These are phyloP conservation scores for Didymella lethalis DNA, from an alignment of 2,329 filamentous ascomycete genomes.

Conservation along the genomic window DNA sequence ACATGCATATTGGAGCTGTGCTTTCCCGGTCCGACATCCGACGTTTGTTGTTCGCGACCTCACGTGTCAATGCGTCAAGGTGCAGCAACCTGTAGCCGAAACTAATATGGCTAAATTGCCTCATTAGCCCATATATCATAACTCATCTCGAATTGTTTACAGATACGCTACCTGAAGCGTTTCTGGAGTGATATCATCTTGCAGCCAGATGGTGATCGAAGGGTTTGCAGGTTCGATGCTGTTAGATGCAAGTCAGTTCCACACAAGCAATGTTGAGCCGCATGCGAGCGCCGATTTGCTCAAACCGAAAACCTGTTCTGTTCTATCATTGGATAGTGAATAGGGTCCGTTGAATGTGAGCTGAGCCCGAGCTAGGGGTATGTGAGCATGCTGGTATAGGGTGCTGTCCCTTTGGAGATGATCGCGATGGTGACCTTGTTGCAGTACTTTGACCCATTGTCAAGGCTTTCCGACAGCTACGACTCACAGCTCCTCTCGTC, in stretches of 20 bases:
- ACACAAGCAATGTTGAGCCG: neutral
- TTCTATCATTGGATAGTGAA: neutral
- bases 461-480: neutral
- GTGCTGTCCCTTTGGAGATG: neutral
- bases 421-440: neutral
- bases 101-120: constrained; percentile 24
- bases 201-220: neutral
- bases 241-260: neutral
- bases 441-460: neutral
- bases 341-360: neutral
- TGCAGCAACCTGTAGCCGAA: constrained; percentile 21
- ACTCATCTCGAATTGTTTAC: constrained; percentile 9
- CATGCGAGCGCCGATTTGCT: neutral
- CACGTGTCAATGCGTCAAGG: constrained; percentile 21
- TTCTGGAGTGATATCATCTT: constrained; percentile 15
- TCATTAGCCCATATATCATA: constrained; percentile 15
- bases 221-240: neutral
- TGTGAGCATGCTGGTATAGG: neutral
- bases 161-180: neutral
- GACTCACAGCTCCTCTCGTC: neutral
- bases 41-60: constrained; percentile 11
- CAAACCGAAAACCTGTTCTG: neutral
- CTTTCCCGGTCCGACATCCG: constrained; percentile 20
- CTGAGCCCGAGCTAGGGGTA: neutral
- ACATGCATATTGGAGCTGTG: constrained; percentile 20